These are phyloP conservation scores for Rubroboletus pulcherrimus DNA, from an alignment of 768 basidiomycete genomes.

Conservation along the genomic window DNA sequence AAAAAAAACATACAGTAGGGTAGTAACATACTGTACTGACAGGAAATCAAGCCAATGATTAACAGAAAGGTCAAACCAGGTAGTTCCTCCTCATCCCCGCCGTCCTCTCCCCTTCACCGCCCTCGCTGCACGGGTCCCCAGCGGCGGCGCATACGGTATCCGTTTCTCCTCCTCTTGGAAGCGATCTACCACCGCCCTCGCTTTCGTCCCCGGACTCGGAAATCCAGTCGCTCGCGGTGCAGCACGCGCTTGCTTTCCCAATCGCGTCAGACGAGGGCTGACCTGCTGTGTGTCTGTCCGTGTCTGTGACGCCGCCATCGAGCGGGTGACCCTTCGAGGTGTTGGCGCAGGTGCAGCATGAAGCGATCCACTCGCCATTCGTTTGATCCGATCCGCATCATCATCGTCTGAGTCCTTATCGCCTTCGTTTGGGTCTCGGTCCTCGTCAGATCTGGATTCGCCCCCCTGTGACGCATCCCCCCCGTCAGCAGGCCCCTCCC, in stretches of 20 bases:
- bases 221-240: background rate
- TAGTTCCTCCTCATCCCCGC: too few relatives aligned
- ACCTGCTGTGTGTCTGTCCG: background rate
- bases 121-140: constrained; percentile 17
- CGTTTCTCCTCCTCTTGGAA: constrained; percentile 1
- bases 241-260: background rate
- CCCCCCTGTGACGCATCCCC: background rate
- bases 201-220: constrained; percentile 15
- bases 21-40: background rate
- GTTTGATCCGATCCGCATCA: constrained; percentile 12
- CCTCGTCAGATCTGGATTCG: background rate
- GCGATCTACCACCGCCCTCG: constrained; percentile 11
- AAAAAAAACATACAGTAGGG: background rate
- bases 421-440: background rate
- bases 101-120: background rate
- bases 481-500: background rate
- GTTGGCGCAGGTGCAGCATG: background rate
- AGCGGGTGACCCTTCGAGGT: constrained; percentile 9
- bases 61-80: background rate
- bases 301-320: background rate
- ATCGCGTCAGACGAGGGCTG: constrained; percentile 11
- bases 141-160: constrained; percentile 7
- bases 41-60: background rate
- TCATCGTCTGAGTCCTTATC: background rate
- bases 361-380: constrained; percentile 12